A percentile compares a stretch with the other conserved stretches of the same genome.
These are phyloP conservation scores for Cerrena zonata DNA, from an alignment of 1,284 basidiomycete genomes.

Conservation along the genomic window DNA sequence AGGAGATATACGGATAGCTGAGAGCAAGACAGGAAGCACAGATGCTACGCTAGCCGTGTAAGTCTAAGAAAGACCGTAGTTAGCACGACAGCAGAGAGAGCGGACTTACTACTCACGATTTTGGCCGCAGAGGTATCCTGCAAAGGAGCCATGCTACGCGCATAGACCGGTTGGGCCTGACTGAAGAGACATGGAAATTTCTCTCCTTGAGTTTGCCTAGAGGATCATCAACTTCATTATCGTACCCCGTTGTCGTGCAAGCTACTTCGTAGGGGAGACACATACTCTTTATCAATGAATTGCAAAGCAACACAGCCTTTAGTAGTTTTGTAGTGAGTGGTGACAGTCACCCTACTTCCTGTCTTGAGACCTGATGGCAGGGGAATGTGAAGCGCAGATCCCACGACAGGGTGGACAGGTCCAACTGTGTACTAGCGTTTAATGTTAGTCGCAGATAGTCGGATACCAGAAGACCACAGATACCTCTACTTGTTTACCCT, in stretches of 20 bases:
- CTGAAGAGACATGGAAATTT: conserved; percentile 86
- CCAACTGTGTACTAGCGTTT: conserved; percentile 8
- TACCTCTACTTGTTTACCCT: conserved; percentile 46
- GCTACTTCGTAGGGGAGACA: conserved; percentile 7
- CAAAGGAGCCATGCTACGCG: conserved; percentile 72
- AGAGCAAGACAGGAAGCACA: conserved; percentile 77
- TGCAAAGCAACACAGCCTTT: conserved; percentile 81
- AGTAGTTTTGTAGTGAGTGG: conserved; percentile 72
- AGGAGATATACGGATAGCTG: conserved; percentile 73
- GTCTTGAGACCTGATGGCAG: conserved; percentile 38
- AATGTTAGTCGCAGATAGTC: too few relatives aligned
- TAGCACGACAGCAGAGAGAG: neutral
- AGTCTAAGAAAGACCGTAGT: conserved; percentile 42
- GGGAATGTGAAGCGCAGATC: conserved; percentile 55
- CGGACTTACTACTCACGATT: conserved; percentile 41
- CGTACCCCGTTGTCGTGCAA: neutral
- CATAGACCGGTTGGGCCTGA: conserved; percentile 91
- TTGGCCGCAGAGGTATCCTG: conserved; percentile 78
- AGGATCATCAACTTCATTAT: neutral
- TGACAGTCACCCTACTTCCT: conserved; percentile 49
- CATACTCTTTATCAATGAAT: conserved; percentile 83
- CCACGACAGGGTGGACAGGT: conserved; percentile 47
- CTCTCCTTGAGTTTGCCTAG: conserved; percentile 84
- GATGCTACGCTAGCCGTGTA: conserved; percentile 75
- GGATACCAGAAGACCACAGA: conserved; percentile 22